Conservation (phyloP, 2,329 filamentous ascomycete species). For the Lomentospora prolificans region DNA sequence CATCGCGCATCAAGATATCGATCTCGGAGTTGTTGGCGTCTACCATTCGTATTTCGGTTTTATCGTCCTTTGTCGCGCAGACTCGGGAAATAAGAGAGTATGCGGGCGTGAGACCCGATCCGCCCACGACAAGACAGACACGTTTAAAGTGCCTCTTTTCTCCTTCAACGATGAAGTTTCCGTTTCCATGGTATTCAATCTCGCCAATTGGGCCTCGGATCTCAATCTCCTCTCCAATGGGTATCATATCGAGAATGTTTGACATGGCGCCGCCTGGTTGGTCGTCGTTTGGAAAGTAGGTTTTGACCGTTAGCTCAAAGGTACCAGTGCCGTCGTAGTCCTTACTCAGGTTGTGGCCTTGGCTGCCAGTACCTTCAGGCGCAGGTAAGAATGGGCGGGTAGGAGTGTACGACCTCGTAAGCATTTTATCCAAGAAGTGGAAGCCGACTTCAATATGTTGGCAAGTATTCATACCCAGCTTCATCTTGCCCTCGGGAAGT, state of each 20-base stretch:
- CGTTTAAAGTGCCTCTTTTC: conserved; percentile 33
- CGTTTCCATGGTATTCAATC: conserved; percentile 36
- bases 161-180: conserved; percentile 29
- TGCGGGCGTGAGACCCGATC: conserved; percentile 40
- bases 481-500: conserved; percentile 25
- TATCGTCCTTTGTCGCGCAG: conserved; percentile 21
- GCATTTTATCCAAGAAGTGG: conserved; percentile 39
- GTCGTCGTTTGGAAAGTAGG: conserved; percentile 34
- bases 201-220: conserved; percentile 41
- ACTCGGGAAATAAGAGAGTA: conserved; percentile 38
- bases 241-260: conserved; percentile 41
- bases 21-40: conserved; percentile 37
- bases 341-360: conserved; percentile 20
- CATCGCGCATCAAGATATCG: conserved; percentile 33
- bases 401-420: conserved; percentile 41
- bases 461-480: conserved; percentile 23
- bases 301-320: conserved; percentile 40
- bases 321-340: conserved; percentile 28
- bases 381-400: conserved; percentile 30
- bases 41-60: conserved; percentile 29
- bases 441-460: conserved; percentile 44
- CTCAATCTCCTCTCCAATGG: conserved; percentile 37
- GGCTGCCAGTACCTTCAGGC: background rate
- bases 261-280: conserved; percentile 44
- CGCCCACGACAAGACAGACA: conserved; percentile 38